These are phyloP conservation scores for Boletus reticuloceps DNA, from an alignment of 768 basidiomycete species.

Conservation along the genomic window DNA sequence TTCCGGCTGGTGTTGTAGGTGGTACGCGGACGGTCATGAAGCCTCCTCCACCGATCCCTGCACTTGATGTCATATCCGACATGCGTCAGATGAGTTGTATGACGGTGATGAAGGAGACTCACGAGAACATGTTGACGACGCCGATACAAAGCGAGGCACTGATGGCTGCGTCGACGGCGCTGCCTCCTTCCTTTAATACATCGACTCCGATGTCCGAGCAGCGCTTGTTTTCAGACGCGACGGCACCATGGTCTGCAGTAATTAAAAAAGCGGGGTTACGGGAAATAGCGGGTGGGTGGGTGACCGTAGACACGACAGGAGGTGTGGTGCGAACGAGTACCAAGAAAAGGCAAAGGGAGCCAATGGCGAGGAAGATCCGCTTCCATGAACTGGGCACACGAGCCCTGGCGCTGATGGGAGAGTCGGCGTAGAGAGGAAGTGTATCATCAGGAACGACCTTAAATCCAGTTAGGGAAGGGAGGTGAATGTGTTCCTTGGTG, in stretches of 20 bases:
- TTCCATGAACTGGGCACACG: conserved; percentile 10
- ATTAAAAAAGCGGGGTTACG: conserved; percentile 59
- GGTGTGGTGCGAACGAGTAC: conserved; percentile 2
- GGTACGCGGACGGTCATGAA: conserved; percentile 84
- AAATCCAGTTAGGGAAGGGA: neutral
- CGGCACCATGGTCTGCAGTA: conserved; percentile 73
- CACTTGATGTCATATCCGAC: conserved; percentile 37
- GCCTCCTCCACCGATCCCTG: conserved; percentile 86
- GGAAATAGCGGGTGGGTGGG: neutral
- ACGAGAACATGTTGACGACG: conserved; percentile 91
- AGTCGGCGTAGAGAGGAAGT: conserved; percentile 20
- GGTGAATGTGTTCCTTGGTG: neutral
- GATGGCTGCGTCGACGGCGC: conserved; percentile 87
- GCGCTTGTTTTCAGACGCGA: conserved; percentile 82
- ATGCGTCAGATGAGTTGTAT: neutral
- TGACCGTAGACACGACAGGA: neutral
- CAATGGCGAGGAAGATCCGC: conserved; percentile 5
- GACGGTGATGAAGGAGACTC: conserved; percentile 25
- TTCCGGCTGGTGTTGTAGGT: conserved; percentile 36
- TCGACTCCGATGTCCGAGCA: conserved; percentile 86
- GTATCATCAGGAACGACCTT: neutral
- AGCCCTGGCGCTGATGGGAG: neutral
- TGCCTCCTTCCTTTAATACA: conserved; percentile 78
- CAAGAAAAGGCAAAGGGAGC: conserved; percentile 12
- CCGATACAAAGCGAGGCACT: conserved; percentile 76